These are phyloP conservation scores for Spongospora subterranea DNA, from an alignment of 208 protist species.

Conservation along the genomic window DNA sequence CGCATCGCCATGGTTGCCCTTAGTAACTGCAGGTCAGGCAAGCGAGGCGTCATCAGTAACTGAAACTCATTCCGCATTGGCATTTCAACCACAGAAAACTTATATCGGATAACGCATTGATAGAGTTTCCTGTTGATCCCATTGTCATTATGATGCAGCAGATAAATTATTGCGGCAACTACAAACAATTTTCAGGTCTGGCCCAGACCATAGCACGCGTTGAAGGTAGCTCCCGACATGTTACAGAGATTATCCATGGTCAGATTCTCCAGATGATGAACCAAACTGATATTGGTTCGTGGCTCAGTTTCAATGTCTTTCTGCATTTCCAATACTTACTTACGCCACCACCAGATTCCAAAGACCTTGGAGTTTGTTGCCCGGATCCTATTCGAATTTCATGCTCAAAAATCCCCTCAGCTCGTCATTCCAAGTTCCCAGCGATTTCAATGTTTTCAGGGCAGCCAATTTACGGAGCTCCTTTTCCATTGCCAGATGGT, in stretches of 20 bases:
- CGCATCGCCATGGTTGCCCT: too few relatives aligned
- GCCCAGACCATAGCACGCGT: not conserved
- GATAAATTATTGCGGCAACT: not conserved
- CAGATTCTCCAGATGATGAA: not conserved
- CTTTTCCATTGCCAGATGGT: slow-evolving; percentile 55
- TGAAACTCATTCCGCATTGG: too few relatives aligned
- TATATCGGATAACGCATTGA: too few relatives aligned
- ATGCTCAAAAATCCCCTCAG: not conserved
- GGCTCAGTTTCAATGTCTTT: too few relatives aligned
- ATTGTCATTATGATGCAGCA: slow-evolving; percentile 36
- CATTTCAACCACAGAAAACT: too few relatives aligned
- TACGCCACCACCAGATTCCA: too few relatives aligned
- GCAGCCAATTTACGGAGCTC: not conserved
- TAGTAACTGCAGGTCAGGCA: too few relatives aligned
- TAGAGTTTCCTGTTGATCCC: not conserved
- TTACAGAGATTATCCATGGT: slow-evolving; percentile 29
- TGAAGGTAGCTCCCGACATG: not conserved
- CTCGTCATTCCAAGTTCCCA: slow-evolving; percentile 13
- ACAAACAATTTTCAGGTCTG: not conserved
- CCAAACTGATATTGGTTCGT: not conserved
- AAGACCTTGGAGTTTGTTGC: too few relatives aligned
- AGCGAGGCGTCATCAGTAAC: too few relatives aligned
- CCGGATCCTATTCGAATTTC: not conserved
- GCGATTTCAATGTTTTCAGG: not conserved
- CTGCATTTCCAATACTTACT: too few relatives aligned